A percentile compares a stretch with the other conserved stretches of the same genome.
Conservation (phyloP, 164 flowering plant genomes). For the Tinospora cordifolia region DNA sequence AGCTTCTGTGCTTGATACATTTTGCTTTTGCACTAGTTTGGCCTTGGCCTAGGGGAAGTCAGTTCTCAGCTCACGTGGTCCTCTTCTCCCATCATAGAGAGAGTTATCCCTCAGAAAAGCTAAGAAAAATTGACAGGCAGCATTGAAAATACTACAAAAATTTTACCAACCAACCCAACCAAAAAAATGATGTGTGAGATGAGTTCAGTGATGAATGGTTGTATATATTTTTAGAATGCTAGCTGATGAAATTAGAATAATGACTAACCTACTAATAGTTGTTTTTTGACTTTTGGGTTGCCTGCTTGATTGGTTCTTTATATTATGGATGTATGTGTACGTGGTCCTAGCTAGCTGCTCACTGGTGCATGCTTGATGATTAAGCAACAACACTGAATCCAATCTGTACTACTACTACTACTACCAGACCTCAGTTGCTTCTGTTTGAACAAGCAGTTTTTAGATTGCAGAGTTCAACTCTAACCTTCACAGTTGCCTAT, state of each 20-base stretch:
- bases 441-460: constrained; percentile 8
- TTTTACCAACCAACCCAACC: background rate
- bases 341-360: background rate
- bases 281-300: constrained; percentile 1
- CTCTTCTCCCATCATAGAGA: background rate
- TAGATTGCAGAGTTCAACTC: constrained; percentile 2
- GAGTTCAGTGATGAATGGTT: background rate
- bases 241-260: background rate
- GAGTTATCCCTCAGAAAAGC: background rate
- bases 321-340: background rate
- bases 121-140: background rate
- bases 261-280: background rate
- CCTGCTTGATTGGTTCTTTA: too few relatives aligned
- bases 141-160: background rate
- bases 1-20: too few relatives aligned
- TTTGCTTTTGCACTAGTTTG: too few relatives aligned
- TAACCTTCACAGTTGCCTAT: background rate
- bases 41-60: too few relatives aligned
- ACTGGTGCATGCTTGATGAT: background rate
- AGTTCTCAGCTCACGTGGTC: background rate
- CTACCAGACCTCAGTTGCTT: background rate
- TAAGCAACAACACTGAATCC: background rate
- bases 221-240: background rate
- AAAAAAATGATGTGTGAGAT: background rate
- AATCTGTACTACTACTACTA: constrained; percentile 3